Evolutionary conservation across 2,329 filamentous ascomycete species (phyloP), one percentile per base, ranked within the genome.

Genomic region (Fusarium annulatum): DNA sequence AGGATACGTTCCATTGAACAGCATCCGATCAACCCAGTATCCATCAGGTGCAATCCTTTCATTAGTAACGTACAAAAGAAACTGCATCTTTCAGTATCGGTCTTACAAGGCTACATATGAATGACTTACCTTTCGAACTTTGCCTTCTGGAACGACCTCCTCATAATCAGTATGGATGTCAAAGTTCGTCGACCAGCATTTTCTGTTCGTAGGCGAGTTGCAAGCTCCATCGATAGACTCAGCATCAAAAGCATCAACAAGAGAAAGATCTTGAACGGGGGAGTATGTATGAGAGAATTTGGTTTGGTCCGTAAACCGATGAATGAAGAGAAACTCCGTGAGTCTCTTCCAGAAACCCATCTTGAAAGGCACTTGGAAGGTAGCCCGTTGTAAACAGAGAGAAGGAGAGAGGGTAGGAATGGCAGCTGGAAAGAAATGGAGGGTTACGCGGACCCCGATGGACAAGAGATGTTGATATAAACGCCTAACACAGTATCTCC

Each of bases 271-370:
- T 36, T 39, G 30, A 1, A 56, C 12, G 0, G 19, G n/a, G 19
- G 38, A 16, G 49, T 61, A 30, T 10, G 39, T 36, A 21, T 56
- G 38, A 19, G 39, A 56, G 26, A 30, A 42, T 14, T 11, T 56
- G 5, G 36, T 33, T 9, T 61, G 49, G 38, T 57, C 49, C 2
- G 39, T 57, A 3, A 30, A 57, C 0, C 48, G 36, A 1, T 56
- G 23, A 4, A 56, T 30, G 5, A 61, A 56, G n/a, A 61, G 59
- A 42, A 61, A 61, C 49, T 61, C 49, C 2, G 59, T 57, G 10
- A 61, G 49, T 36, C 49, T 61, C 19, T 61, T 61, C 59, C 49
- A 61, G 23, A 61, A 61, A 23, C 59, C 59, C 59, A 57, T 62
- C 5, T n/a, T 30, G 36, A 14, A n/a, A 23, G 6, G 3, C 3